Base-by-base conservation (phyloP, 768 basidiomycete genomes). In the Pleurotus cornucopiae region DNA sequence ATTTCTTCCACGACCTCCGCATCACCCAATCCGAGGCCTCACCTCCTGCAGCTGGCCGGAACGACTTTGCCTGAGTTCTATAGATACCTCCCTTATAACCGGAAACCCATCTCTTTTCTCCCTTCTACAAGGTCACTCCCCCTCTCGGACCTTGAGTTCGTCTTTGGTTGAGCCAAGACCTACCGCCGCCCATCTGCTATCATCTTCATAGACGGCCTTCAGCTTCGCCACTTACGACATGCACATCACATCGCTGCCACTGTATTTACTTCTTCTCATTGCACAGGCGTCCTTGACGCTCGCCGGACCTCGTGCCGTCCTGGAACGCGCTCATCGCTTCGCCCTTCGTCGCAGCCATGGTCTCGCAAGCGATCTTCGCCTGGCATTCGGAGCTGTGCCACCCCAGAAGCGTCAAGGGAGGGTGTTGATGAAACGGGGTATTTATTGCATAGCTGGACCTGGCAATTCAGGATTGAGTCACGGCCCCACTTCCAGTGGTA, bases 321-420 rank as follows among this genome's bases (percentile, higher is more conserved):
- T 82, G 16, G 71, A 74, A 48, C 75, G 69, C 30, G 75, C 78
- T 30, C 87, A 86, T 64, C 73, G 71, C 25, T 72, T 75, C 57
- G 86, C 87, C 26, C 66, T 79, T 44, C 77, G 74, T 55, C 81
- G 80, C 56, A 89, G 86, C 41, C 77, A 79, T 46, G 77, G 69
- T 54, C 73, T 91, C 25, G 86, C 88, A 14, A 77, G 76, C 55
- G 89, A 91, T 67, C 75, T 91, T 55, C 85, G 88, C 25, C 63
- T 84, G 34, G 85, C 85, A 11, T 83, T 91, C 63, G 70, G 77
- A 18, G 75, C 78, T 20, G 70, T 86, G 21, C 72, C 85, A 70
- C 77, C 26, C 66, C 77, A 12, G 75, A 80, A 54, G 73, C 71
- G 6, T 66, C 60, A 46, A 30, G 55, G 58, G 60, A 41, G 49